Conservation (phyloP, 306 rosid genomes). For the Dicorynia guianensis region DNA sequence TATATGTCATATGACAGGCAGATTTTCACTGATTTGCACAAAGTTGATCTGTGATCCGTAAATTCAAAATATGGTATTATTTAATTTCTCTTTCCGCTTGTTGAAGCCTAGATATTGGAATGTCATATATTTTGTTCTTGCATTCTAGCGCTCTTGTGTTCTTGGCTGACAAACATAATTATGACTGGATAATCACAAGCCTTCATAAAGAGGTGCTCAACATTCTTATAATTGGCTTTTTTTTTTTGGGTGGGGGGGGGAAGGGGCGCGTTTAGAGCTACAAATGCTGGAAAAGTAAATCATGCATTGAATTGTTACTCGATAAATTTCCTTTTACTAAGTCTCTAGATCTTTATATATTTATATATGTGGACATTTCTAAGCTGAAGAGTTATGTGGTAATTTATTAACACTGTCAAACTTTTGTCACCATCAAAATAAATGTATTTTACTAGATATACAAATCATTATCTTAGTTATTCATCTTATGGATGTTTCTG, state of each 20-base stretch:
- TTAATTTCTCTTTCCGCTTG: background rate
- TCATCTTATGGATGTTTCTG: background rate
- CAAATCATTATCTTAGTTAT: background rate
- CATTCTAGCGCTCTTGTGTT: background rate
- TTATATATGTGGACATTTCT: background rate
- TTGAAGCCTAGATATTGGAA: background rate
- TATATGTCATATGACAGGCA: background rate
- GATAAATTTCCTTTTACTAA: background rate
- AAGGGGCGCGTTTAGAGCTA: background rate
- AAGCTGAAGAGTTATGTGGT: slow-evolving; percentile 1
- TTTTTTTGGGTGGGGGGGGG: no score
- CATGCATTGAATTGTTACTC: background rate
- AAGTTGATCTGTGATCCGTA: background rate
- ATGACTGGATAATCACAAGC: background rate
- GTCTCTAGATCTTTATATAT: slow-evolving; percentile 4
- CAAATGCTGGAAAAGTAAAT: background rate
- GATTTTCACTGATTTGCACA: background rate
- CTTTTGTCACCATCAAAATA: background rate
- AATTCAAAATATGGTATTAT: background rate
- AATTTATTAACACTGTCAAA: background rate
- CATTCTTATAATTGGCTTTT: background rate
- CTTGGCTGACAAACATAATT: background rate
- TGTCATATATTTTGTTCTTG: background rate
- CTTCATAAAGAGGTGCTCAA: background rate
- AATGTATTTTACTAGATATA: background rate